Evolutionary conservation across 1,139 yeast species (phyloP).

Genomic region (Lodderomyces theae): DNA sequence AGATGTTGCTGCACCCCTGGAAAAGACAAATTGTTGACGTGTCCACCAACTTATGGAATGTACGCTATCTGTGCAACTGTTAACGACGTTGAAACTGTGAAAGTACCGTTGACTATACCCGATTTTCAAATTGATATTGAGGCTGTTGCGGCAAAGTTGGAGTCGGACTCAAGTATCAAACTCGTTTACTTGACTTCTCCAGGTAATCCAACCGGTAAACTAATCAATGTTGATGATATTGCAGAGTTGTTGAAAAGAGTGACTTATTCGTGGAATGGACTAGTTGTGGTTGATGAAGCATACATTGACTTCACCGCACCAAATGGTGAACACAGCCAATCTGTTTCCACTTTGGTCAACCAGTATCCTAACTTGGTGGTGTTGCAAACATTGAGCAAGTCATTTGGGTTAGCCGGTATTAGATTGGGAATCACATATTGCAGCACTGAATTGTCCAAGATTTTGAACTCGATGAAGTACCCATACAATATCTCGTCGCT

Average conservation of each 20-base stretch:
- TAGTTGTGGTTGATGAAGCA: slow-evolving; percentile 91
- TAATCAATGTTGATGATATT: slow-evolving; percentile 49
- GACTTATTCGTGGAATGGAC: slow-evolving; percentile 59
- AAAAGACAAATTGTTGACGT: slow-evolving; percentile 71
- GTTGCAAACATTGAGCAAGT: slow-evolving; percentile 86
- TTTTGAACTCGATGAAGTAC: slow-evolving; percentile 87
- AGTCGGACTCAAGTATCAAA: slow-evolving; percentile 60
- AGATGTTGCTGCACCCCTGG: slow-evolving; percentile 85
- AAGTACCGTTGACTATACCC: slow-evolving; percentile 59
- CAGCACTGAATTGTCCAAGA: slow-evolving; percentile 53
- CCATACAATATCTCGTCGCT: slow-evolving; percentile 91
- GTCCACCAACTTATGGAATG: slow-evolving; percentile 99
- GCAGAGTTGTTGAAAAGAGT: slow-evolving; percentile 50
- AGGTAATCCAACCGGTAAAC: slow-evolving; percentile 92
- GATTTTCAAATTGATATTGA: slow-evolving; percentile 66
- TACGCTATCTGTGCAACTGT: slow-evolving; percentile 86
- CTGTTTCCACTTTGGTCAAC: slow-evolving; percentile 78
- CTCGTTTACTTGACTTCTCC: slow-evolving; percentile 89
- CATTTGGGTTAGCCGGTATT: slow-evolving; percentile 95
- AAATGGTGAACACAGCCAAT: slow-evolving; percentile 34
- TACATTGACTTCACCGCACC: slow-evolving; percentile 68
- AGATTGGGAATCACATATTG: slow-evolving; percentile 82
- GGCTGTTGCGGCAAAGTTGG: slow-evolving; percentile 51
- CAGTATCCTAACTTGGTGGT: slow-evolving; percentile 82
- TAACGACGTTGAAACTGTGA: slow-evolving; percentile 76